A percentile compares a stretch with the other conserved stretches of the same genome.
These are phyloP conservation scores for Stagonosporopsis tanaceti DNA, from an alignment of 2,329 filamentous ascomycete species.

Conservation along the genomic window DNA sequence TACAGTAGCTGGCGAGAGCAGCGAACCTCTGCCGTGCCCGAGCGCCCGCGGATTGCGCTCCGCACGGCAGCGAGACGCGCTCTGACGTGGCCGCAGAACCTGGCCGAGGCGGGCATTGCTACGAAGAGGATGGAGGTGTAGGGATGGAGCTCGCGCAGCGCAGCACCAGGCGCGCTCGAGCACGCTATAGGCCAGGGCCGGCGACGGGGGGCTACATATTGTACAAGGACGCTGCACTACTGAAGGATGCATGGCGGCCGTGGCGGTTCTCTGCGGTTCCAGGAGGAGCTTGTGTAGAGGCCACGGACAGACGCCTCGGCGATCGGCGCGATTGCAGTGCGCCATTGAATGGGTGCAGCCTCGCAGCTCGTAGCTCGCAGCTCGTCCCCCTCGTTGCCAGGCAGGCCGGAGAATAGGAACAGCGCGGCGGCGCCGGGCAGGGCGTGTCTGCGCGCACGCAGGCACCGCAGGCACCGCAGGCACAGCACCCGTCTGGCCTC, in stretches of 20 bases:
- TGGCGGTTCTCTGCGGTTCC: slow-evolving; percentile 9
- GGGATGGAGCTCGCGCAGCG: slow-evolving; percentile 18
- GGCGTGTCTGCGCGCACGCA: slow-evolving; percentile 6
- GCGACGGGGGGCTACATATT: slow-evolving; percentile 5
- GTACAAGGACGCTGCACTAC: slow-evolving; percentile 2
- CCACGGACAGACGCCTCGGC: slow-evolving; percentile 8
- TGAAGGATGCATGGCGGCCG: neutral
- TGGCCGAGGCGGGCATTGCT: neutral
- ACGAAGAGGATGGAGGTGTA: neutral
- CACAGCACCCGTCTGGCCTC: neutral
- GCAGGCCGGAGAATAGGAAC: slow-evolving; percentile 8
- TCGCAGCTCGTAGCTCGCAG: slow-evolving; percentile 1
- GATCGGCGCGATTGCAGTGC: slow-evolving; percentile 28
- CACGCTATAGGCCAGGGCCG: slow-evolving; percentile 14
- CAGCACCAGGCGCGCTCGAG: slow-evolving; percentile 12
- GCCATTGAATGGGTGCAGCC: slow-evolving; percentile 9
- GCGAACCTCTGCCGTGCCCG: slow-evolving; percentile 4
- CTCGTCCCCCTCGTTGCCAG: slow-evolving; percentile 15
- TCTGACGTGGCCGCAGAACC: neutral
- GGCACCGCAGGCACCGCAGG: neutral
- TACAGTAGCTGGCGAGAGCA: neutral
- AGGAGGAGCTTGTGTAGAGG: neutral
- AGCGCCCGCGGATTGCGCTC: slow-evolving; percentile 9
- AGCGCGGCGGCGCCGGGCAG: neutral
- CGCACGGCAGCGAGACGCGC: slow-evolving; percentile 1